These are phyloP conservation scores for Anethum foeniculum DNA, from an alignment of 140 eudicot genomes.

Conservation along the genomic window DNA sequence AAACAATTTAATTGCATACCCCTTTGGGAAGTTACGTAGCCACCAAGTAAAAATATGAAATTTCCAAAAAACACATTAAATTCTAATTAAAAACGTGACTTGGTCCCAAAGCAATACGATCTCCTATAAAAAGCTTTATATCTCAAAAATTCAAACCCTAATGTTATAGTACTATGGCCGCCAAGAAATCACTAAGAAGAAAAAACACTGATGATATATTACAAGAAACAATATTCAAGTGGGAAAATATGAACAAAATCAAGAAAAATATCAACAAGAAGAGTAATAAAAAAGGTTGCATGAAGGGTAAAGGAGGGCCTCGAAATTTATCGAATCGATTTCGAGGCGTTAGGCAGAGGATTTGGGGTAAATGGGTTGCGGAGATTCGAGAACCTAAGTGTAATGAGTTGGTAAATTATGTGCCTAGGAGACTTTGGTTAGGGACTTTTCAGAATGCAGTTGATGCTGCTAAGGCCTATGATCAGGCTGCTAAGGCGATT, in stretches of 20 bases:
- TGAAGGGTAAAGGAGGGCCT: slow-evolving; percentile 10
- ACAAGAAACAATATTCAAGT: not conserved
- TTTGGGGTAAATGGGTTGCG: slow-evolving; percentile 5
- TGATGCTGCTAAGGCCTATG: slow-evolving; percentile 9
- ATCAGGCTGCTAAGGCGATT: not conserved
- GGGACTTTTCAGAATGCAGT: not conserved
- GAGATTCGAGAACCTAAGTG: slow-evolving; percentile 5
- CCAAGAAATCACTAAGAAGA: no score
- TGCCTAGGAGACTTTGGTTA: not conserved
- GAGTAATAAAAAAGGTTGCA: not conserved
- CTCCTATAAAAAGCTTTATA: not conserved
- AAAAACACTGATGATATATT: not conserved
- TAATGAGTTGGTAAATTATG: not conserved
- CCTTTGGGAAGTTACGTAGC: not conserved
- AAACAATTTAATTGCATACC: no score
- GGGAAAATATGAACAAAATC: not conserved
- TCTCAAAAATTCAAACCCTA: not conserved
- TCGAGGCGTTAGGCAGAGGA: slow-evolving; percentile 3
- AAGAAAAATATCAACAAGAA: not conserved
- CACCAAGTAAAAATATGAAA: not conserved
- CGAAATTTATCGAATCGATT: not conserved
- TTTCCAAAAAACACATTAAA: not conserved
- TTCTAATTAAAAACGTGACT: not conserved
- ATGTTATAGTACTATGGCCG: no score
- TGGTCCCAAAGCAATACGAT: not conserved